Conservation (phyloP, 192 early-diverging fungal genomes). For the Coemansia sp. region DNA sequence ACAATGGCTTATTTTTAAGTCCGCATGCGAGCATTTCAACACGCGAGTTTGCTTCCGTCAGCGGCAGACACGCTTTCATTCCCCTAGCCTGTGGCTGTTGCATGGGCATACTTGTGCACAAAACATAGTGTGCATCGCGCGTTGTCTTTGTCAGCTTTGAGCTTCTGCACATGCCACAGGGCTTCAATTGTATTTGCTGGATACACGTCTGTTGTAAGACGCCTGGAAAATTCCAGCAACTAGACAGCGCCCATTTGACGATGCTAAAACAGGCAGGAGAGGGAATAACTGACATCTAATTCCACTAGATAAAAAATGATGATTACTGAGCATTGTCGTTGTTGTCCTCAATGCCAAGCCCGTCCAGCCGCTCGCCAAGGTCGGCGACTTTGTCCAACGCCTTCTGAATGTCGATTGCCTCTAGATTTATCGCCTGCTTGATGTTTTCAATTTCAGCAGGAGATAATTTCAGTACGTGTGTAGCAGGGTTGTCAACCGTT, state of each 20-base stretch:
- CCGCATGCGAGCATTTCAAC: background rate
- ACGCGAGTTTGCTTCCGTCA: background rate
- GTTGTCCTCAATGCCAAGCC: background rate
- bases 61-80: background rate
- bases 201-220: background rate
- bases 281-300: too few relatives aligned
- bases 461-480: conserved; percentile 8
- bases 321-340: background rate
- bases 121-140: background rate
- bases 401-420: conserved; percentile 21
- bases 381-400: conserved; percentile 34
- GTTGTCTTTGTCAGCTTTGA: background rate
- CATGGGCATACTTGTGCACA: background rate
- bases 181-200: background rate
- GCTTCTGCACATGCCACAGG: background rate
- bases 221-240: background rate
- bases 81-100: background rate
- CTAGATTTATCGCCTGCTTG: conserved; percentile 21
- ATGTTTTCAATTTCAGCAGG: conserved; percentile 15
- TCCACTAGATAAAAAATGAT: background rate
- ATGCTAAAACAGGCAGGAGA: too few relatives aligned
- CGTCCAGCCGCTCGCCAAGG: conserved; percentile 28
- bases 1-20: background rate
- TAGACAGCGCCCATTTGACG: background rate
- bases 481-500: conserved; percentile 7